Base-by-base conservation (phyloP, 257 asterid genomes). In the Ligustrum vulgare region DNA sequence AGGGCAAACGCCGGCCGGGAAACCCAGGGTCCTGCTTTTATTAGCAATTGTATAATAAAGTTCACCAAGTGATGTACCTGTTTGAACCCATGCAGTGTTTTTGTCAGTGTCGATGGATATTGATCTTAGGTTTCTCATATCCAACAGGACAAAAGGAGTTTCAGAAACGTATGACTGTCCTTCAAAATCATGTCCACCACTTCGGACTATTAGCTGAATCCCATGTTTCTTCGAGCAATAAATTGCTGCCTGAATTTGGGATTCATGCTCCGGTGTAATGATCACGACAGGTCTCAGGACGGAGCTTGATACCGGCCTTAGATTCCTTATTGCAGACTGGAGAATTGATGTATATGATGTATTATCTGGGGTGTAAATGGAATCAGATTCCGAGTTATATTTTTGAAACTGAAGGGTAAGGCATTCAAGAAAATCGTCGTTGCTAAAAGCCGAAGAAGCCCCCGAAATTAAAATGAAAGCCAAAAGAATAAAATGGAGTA, bases 101-200 rank as follows among this genome's bases (percentile, higher is more conserved):
- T 74, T 72, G 6, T 13, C 58, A 0, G 22, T 12, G 47, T 64
- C 45, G 0, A 84, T 8, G 2, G 54, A 60, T 54, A 80, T 64
- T 32, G 81, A 41, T 9, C 76, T 70, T 31, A 81, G 18, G 64
- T 84, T 81, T 16, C 81, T 41, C 84, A 84, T 60, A 69, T 80
- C 86, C 34, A 85, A 62, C 45, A 85, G 6, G 33, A 82, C 34
- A 33, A 80, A 82, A 15, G 81, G 84, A 9, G 0, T 77, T 43
- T 32, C 64, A 2, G 89, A 82, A 13, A 28, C 9, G 73, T 37
- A 77, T 0, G 86, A 79, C 8, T 80, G 86, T 8, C 86, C 86
- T 65, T 84, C 84, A n/a, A 71, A 84, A 28, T 84, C 87, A 23
- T 84, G 87, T 9, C 85, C 87, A 8, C 85, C 85, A 8, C 87